phyloP scores from a whole-genome alignment of 108 stramenopile genomes.

The Aurantiochytrium sp. region DNA sequence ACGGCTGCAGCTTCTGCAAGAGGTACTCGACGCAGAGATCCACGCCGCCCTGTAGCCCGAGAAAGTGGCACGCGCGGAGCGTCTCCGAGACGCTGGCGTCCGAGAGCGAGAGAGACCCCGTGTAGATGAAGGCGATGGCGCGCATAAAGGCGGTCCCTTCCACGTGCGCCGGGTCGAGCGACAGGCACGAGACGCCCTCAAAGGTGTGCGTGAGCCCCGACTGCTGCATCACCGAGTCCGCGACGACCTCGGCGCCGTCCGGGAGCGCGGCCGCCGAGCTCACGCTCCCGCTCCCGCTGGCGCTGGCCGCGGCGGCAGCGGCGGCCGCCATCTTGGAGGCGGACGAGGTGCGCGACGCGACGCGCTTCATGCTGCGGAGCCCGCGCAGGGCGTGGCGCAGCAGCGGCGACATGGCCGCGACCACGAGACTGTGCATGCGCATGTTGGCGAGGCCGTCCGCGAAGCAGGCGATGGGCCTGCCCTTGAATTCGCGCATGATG shows the following conservation, averaged over 20 bases:
- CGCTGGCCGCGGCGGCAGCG: neutral
- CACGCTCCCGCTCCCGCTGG: too few species aligned
- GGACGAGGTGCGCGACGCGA: neutral
- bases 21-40: conserved; percentile 27
- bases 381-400: neutral
- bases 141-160: neutral
- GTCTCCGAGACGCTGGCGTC: neutral
- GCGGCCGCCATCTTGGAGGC: neutral
- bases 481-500: conserved; percentile 14
- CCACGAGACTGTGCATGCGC: conserved; percentile 22
- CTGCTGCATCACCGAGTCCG: neutral
- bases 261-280: neutral
- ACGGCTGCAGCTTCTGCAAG: neutral
- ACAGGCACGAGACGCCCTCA: neutral
- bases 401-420: neutral
- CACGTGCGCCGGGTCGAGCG: neutral
- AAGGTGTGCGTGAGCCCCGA: neutral
- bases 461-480: neutral
- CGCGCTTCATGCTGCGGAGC: neutral
- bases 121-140: conserved; percentile 22
- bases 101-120: neutral
- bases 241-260: neutral
- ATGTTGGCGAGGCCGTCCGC: neutral
- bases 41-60: conserved; percentile 20
- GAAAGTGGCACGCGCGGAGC: conserved; percentile 10